These are phyloP conservation scores for Cytospora mali DNA, from an alignment of 2,329 filamentous ascomycete species.

Conservation along the genomic window DNA sequence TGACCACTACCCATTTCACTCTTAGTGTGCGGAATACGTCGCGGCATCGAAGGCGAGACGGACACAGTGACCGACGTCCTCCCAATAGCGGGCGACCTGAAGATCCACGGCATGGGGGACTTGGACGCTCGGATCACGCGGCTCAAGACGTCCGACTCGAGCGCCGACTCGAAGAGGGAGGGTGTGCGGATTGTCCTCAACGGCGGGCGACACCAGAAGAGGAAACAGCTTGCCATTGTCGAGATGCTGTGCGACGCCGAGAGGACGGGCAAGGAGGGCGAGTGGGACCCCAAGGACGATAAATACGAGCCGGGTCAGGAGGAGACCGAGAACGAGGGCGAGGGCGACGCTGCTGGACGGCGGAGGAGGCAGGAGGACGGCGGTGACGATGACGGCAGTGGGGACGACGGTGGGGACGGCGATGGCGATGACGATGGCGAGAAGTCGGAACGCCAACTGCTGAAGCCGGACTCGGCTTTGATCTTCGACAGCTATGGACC, in stretches of 20 bases:
- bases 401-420: slow-evolving; percentile 39
- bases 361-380: slow-evolving; percentile 34
- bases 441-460: slow-evolving; percentile 53
- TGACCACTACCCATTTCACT: background rate
- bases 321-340: slow-evolving; percentile 23
- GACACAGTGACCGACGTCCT: slow-evolving; percentile 61
- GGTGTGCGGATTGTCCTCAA: slow-evolving; percentile 71
- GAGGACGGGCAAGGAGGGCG: slow-evolving; percentile 73
- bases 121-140: slow-evolving; percentile 69
- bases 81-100: slow-evolving; percentile 74
- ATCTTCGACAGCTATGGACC: slow-evolving; percentile 74
- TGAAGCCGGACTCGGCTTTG: slow-evolving; percentile 64
- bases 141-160: slow-evolving; percentile 65
- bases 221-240: slow-evolving; percentile 74
- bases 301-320: slow-evolving; percentile 46
- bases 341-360: slow-evolving; percentile 20
- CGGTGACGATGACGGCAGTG: slow-evolving; percentile 37
- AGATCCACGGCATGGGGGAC: slow-evolving; percentile 56
- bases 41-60: slow-evolving; percentile 52
- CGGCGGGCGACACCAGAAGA: slow-evolving; percentile 59
- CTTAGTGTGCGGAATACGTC: slow-evolving; percentile 78
- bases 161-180: slow-evolving; percentile 67
- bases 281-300: slow-evolving; percentile 57
- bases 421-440: slow-evolving; percentile 39
- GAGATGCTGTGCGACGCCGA: slow-evolving; percentile 81